These are phyloP conservation scores for Rhizophora mangle DNA, from an alignment of 345 rosid species.

Conservation along the genomic window DNA sequence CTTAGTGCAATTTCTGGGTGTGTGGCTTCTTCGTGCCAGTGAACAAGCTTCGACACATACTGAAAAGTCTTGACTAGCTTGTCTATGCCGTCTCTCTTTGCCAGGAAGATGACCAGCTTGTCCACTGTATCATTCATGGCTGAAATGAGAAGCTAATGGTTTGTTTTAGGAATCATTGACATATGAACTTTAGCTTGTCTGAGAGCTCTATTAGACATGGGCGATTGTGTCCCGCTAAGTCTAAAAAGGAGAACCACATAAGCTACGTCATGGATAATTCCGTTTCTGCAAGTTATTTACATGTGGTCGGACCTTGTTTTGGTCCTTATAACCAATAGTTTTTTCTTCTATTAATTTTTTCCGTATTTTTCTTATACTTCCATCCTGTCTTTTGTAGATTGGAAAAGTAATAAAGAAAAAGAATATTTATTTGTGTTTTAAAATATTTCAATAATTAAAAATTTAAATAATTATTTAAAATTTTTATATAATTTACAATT, in stretches of 20 bases:
- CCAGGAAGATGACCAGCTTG: constrained; percentile 85
- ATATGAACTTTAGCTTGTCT: neutral
- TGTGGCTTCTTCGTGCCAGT: constrained; percentile 61
- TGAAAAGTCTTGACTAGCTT: constrained; percentile 98
- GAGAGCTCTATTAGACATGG: neutral
- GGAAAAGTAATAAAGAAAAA: neutral
- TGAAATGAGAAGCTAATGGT: constrained; percentile 4
- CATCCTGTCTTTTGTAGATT: neutral
- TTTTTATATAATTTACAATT: too few relatives aligned
- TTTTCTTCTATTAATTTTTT: neutral
- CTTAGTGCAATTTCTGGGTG: constrained; percentile 51
- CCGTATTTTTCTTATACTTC: neutral
- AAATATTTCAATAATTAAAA: too few relatives aligned
- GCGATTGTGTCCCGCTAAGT: neutral
- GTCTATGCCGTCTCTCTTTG: constrained; percentile 96
- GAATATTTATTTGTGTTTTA: too few relatives aligned
- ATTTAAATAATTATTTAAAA: too few relatives aligned
- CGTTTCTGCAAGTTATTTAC: neutral
- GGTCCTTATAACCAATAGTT: constrained; percentile 22
- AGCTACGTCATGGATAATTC: constrained; percentile 31
- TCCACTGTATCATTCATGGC: constrained; percentile 69
- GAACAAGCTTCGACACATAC: constrained; percentile 85
- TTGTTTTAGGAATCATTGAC: neutral
- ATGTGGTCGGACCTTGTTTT: constrained; percentile 25
- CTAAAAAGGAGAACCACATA: constrained; percentile 40